phyloP scores from a whole-genome alignment of 371 early-diverging fungal species.

The Mortierella sp. region DNA sequence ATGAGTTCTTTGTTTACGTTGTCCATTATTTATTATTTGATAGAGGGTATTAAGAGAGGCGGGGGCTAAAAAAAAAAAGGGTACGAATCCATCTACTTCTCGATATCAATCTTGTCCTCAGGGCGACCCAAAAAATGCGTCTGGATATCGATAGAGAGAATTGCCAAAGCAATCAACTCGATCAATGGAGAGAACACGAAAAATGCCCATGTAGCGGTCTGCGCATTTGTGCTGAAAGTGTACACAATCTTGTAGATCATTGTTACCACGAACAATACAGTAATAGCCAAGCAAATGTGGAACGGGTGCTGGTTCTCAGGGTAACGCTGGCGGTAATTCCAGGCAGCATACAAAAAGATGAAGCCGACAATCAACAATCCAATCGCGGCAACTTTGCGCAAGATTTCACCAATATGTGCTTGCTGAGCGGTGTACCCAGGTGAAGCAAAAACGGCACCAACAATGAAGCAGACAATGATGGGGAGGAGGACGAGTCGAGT shows the following conservation, averaged over 20 bases:
- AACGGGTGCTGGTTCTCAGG: slow-evolving; percentile 8
- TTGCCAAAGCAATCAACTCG: slow-evolving; percentile 15
- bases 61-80: too few species aligned
- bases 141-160: slow-evolving; percentile 24
- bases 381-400: slow-evolving; percentile 18
- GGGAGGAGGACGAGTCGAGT: slow-evolving; percentile 28
- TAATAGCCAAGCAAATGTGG: slow-evolving; percentile 1
- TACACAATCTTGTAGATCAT: slow-evolving; percentile 31
- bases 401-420: background rate
- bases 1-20: too few species aligned
- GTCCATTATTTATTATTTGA: too few species aligned
- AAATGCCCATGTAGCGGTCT: background rate
- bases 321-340: slow-evolving; percentile 15
- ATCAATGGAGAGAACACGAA: slow-evolving; percentile 31
- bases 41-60: too few species aligned
- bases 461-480: slow-evolving; percentile 14
- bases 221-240: slow-evolving; percentile 4
- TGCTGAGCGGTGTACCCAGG: background rate
- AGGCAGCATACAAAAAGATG: slow-evolving; percentile 14
- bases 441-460: slow-evolving; percentile 11
- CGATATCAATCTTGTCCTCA: slow-evolving; percentile 8
- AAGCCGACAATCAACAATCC: slow-evolving; percentile 4
- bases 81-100: background rate
- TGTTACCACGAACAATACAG: slow-evolving; percentile 14
- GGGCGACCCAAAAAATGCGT: slow-evolving; percentile 22